phyloP scores from a whole-genome alignment of 805 yeast genomes.

The Ogataea ramenticola region DNA sequence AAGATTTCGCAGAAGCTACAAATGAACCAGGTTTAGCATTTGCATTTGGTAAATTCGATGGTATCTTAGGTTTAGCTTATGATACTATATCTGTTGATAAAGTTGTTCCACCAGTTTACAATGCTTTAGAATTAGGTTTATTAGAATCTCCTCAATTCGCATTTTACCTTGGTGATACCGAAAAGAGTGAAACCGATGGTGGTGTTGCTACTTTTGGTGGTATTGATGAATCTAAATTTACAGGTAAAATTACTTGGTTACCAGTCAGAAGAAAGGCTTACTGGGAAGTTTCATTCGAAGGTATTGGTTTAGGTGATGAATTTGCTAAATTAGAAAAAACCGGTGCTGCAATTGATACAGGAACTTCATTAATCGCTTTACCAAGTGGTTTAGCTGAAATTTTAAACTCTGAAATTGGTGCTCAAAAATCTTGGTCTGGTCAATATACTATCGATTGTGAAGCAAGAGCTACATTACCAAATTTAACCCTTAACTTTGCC shows the following conservation, averaged over 20 bases:
- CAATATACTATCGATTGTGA: conserved; percentile 93
- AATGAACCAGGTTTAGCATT: conserved; percentile 96
- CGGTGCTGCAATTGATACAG: conserved; percentile 98
- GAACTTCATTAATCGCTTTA: conserved; percentile 91
- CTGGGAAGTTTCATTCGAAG: conserved; percentile 96
- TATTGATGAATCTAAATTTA: conserved; percentile 63
- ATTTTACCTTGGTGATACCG: conserved; percentile 79
- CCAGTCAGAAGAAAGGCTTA: conserved; percentile 99
- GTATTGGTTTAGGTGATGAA: conserved; percentile 88
- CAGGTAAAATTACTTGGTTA: conserved; percentile 87
- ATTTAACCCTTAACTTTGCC: conserved; percentile 80
- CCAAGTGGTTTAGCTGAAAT: conserved; percentile 96
- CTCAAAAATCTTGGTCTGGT: conserved; percentile 95
- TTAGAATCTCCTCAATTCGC: conserved; percentile 83
- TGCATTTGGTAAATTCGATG: conserved; percentile 98
- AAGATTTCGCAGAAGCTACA: conserved; percentile 96
- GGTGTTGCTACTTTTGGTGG: conserved; percentile 98
- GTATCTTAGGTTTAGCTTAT: conserved; percentile 92
- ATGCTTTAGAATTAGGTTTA: conserved; percentile 75
- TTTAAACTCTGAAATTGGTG: conserved; percentile 92
- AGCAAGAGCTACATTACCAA: conserved; percentile 77
- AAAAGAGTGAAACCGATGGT: conserved; percentile 60
- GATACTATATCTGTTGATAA: conserved; percentile 83
- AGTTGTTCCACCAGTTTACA: conserved; percentile 90
- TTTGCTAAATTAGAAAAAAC: conserved; percentile 72